A percentile compares a stretch with the other conserved stretches of the same genome.
These are phyloP conservation scores for Keithomyces neogunnii DNA, from an alignment of 2,329 filamentous ascomycete species.

Conservation along the genomic window DNA sequence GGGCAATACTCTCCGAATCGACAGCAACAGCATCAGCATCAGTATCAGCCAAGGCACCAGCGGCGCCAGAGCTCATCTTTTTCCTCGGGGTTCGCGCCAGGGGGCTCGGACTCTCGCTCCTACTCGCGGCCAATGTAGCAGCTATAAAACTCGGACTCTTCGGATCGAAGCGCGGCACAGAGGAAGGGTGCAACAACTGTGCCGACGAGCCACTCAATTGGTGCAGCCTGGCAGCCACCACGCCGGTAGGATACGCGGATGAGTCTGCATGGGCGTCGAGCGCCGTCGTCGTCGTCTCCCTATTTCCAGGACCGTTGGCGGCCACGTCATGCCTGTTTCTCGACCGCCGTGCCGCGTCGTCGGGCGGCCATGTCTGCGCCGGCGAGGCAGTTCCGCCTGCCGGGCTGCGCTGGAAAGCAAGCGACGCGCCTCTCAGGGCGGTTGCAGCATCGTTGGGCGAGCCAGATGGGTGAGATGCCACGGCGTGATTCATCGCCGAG, in stretches of 20 bases:
- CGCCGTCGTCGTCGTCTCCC: neutral
- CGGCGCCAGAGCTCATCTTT: conserved; percentile 20
- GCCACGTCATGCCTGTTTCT: neutral
- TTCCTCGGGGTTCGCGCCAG: conserved; percentile 15
- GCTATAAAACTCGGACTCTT: conserved; percentile 47
- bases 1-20: conserved; percentile 49
- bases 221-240: conserved; percentile 15
- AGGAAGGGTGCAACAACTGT: neutral
- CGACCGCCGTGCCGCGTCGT: neutral
- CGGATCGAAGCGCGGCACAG: conserved; percentile 20
- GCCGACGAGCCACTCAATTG: conserved; percentile 12
- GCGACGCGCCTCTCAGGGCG: conserved; percentile 43
- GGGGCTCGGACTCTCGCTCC: conserved; percentile 33
- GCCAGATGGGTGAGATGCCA: conserved; percentile 17
- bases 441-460: conserved; percentile 30
- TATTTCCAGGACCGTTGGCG: neutral
- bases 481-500: conserved; percentile 27
- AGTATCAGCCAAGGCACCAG: conserved; percentile 17
- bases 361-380: conserved; percentile 10
- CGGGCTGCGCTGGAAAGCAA: conserved; percentile 39
- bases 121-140: conserved; percentile 51
- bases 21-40: conserved; percentile 20
- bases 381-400: conserved; percentile 4
- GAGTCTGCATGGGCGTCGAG: conserved; percentile 7
- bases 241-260: conserved; percentile 2